phyloP scores from a whole-genome alignment of 2,329 filamentous ascomycete species.

The Paecilomyces sp. region DNA sequence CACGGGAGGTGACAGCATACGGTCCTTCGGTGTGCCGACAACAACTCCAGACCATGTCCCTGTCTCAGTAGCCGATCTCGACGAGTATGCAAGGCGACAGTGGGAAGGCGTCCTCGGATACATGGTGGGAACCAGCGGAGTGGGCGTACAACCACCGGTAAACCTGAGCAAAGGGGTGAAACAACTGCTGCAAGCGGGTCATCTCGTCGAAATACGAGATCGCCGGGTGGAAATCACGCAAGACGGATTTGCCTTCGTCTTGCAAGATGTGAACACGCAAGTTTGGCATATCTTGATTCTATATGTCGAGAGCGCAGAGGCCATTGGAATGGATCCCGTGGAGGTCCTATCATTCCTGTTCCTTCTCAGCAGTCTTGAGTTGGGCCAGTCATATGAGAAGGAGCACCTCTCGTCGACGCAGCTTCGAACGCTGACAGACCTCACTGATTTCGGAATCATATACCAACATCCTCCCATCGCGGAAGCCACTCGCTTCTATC shows the following conservation, averaged over 20 bases:
- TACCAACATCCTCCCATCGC: conserved; percentile 48
- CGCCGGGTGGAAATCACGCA: conserved; percentile 71
- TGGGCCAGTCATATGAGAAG: conserved; percentile 86
- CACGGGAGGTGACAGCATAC: conserved; percentile 75
- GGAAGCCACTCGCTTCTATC: conserved; percentile 60
- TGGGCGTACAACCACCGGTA: conserved; percentile 41
- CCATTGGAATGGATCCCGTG: conserved; percentile 72
- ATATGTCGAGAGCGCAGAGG: conserved; percentile 79
- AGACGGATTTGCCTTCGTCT: conserved; percentile 85
- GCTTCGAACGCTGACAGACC: conserved; percentile 78
- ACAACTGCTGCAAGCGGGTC: conserved; percentile 70
- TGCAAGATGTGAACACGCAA: conserved; percentile 93
- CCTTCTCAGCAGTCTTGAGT: conserved; percentile 84
- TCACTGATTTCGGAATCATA: conserved; percentile 88
- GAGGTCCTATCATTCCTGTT: conserved; percentile 96
- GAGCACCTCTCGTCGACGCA: conserved; percentile 74
- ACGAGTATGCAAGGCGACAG: conserved; percentile 76
- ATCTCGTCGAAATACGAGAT: conserved; percentile 62
- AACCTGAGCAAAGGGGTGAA: conserved; percentile 71
- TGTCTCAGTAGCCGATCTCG: conserved; percentile 66
- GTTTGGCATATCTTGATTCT: conserved; percentile 93
- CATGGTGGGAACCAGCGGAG: conserved; percentile 60
- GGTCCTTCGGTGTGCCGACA: conserved; percentile 86
- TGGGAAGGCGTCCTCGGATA: conserved; percentile 97
- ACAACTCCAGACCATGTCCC: conserved; percentile 54